Percentiles rank a stretch among this genome's conserved stretches.
Conservation (phyloP, 2,329 filamentous ascomycete genomes). For the Aspergillus uvarum region DNA sequence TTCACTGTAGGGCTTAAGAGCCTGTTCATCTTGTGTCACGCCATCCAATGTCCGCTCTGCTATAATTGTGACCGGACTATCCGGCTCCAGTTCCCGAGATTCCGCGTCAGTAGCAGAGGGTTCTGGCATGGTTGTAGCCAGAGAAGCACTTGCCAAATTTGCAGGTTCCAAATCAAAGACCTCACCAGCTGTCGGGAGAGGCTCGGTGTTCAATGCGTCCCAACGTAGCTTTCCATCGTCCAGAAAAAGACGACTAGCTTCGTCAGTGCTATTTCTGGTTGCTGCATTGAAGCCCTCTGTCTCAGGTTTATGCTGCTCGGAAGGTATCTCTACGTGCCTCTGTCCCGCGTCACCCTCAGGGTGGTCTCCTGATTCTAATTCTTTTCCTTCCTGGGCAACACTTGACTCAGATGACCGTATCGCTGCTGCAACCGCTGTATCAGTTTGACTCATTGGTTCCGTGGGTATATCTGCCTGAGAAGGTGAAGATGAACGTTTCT, state of each 20-base stretch:
- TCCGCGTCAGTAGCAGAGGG: not conserved
- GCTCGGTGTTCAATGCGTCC: not conserved
- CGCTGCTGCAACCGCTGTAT: slow-evolving; percentile 20
- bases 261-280: not conserved
- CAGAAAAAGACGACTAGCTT: not conserved
- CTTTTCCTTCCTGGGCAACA: not conserved
- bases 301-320: not conserved
- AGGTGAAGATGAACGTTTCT: not conserved
- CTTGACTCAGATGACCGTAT: slow-evolving; percentile 7
- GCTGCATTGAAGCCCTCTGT: not conserved
- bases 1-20: not conserved
- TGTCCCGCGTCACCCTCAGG: not conserved
- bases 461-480: not conserved
- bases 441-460: slow-evolving; percentile 20
- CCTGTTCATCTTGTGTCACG: not conserved
- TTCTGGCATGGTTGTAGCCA: too few relatives aligned
- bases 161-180: not conserved
- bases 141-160: too few relatives aligned
- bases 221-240: not conserved
- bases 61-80: not conserved
- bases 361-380: not conserved
- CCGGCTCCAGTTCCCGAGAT: not conserved
- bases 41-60: not conserved
- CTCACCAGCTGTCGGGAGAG: not conserved
- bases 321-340: too few relatives aligned